Evolutionary conservation across 192 early-diverging fungal genomes (phyloP).

Genomic region (Coemansia sp.): DNA sequence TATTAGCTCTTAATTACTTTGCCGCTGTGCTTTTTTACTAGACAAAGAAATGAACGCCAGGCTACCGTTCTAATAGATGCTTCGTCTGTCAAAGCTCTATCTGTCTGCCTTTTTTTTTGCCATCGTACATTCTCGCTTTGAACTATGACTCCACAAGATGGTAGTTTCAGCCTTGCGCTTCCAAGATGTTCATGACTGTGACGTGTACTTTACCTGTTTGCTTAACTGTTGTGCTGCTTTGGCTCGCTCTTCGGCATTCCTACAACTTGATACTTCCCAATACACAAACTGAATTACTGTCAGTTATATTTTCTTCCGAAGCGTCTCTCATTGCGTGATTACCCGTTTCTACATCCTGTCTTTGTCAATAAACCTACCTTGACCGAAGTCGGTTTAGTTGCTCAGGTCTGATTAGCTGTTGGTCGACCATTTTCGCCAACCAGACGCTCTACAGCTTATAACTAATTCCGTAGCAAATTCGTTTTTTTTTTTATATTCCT

Average conservation of each 20-base stretch:
- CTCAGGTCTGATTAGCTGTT: background rate
- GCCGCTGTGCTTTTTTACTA: background rate
- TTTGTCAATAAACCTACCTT: background rate
- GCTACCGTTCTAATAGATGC: background rate
- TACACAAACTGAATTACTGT: background rate
- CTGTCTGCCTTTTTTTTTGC: background rate
- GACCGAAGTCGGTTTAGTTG: conserved; percentile 2
- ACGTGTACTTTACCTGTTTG: conserved; percentile 4
- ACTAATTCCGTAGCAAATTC: background rate
- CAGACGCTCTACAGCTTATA: background rate
- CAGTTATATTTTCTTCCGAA: background rate
- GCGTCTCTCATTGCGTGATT: background rate
- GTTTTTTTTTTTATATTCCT: background rate
- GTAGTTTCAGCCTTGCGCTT: no score
- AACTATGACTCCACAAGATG: background rate
- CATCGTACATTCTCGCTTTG: background rate
- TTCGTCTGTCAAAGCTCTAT: background rate
- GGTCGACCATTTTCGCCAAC: background rate
- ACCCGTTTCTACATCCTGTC: background rate
- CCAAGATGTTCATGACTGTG: background rate
- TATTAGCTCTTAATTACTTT: background rate
- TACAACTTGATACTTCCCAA: background rate
- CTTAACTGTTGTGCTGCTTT: conserved; percentile 6
- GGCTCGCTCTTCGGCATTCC: conserved; percentile 11
- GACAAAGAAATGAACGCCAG: no score